Evolutionary conservation across 495 filamentous ascomycete genomes (phyloP), one percentile per base, ranked within the genome.

Genomic region (Penicillium crystallinum): DNA sequence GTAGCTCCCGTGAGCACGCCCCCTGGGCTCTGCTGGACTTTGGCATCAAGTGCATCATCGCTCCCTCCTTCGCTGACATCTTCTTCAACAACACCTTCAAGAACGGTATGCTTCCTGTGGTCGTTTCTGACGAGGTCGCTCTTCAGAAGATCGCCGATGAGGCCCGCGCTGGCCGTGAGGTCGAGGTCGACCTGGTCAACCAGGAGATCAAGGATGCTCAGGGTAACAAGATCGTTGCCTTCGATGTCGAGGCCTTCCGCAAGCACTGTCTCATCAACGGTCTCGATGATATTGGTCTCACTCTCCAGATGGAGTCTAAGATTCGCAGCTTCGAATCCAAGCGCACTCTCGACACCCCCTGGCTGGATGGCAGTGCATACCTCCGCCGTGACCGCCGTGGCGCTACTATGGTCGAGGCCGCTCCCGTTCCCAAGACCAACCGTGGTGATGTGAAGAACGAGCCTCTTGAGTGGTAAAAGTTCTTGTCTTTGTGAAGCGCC

Each of bases 81-180:
- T 97, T 97, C 82, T 95, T 91, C 83, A 98, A 97, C 81, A 98
- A 98, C 76, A 95, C 89, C 15, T 97, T 97, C 82, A 98, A 98
- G 80, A 98, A 98, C 74, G 93, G 92, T 71, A 98, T 98, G 93
- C 80, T 98, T 33, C 91, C 92, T 22, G 80, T 97, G 56, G 71
- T 78, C 33, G 87, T 98, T 67, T 73, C 77, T 30, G 81, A 91
- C 67, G 65, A 83, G 40, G 78, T 59, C 8, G 81, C 77, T 14
- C 77, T 97, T 3, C 76, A 84, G 8, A 76, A 73, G 57, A 84
- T 98, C 54, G 85, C 87, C 35, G 84, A 79, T 21, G 90, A 95
- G 71, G 91, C 92, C 27, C 78, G 77, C 40, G 87, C 87, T 22
- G 91, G 91, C 39, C 81, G 78, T 55, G 92, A 96, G 69, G 75